Evolutionary conservation across 2,329 filamentous ascomycete species (phyloP).

Genomic region (Colletotrichum sp.): DNA sequence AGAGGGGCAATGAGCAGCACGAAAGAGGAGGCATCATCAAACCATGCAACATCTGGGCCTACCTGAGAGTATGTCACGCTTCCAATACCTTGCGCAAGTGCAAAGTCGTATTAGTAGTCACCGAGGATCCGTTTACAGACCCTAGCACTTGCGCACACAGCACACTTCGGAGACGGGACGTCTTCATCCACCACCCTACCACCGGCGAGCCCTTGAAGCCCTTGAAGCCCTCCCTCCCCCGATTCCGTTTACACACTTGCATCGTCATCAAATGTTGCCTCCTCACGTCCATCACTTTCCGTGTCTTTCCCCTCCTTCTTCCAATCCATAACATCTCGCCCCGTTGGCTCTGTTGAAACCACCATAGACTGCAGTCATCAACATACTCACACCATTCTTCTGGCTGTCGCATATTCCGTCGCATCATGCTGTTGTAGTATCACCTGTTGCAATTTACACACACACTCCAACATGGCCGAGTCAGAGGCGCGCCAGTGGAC

Average conservation of each 20-base stretch:
- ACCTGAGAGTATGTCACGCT: not conserved
- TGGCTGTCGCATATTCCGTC: not conserved
- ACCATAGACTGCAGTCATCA: not conserved
- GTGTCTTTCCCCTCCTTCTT: not conserved
- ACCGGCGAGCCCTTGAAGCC: not conserved
- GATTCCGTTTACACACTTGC: slow-evolving; percentile 10
- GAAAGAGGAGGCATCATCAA: slow-evolving; percentile 13
- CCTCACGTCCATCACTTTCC: not conserved
- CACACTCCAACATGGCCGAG: slow-evolving; percentile 50
- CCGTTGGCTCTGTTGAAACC: not conserved
- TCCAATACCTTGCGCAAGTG: not conserved
- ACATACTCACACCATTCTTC: not conserved
- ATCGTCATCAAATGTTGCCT: slow-evolving; percentile 19
- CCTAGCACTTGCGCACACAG: slow-evolving; percentile 4
- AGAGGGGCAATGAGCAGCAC: slow-evolving; percentile 13
- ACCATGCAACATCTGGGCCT: not conserved
- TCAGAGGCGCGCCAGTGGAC: slow-evolving; percentile 60
- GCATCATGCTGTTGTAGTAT: slow-evolving; percentile 7
- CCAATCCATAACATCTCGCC: not conserved
- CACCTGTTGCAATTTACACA: not conserved
- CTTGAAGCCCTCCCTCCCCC: not conserved
- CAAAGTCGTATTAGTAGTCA: not conserved
- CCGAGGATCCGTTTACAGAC: not conserved
- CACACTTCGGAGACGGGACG: not conserved
- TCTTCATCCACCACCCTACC: slow-evolving; percentile 3